A percentile compares a stretch with the other conserved stretches of the same genome.
These are phyloP conservation scores for Claviceps cyperi DNA, from an alignment of 2,329 filamentous ascomycete species.

Conservation along the genomic window DNA sequence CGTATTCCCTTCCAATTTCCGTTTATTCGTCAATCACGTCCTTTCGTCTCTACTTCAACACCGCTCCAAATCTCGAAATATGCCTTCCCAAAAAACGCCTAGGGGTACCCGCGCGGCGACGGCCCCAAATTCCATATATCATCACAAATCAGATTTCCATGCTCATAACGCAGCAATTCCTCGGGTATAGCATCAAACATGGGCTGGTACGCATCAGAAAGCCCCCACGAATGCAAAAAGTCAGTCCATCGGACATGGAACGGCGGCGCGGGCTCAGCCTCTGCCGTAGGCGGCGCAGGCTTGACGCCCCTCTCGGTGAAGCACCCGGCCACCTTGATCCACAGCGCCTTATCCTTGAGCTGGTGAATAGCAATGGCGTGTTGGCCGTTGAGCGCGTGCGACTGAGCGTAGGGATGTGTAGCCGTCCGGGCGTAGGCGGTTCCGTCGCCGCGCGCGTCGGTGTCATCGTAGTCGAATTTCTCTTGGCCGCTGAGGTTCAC, in stretches of 20 bases:
- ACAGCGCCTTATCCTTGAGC: slow-evolving; percentile 14
- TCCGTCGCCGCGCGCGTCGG: slow-evolving; percentile 14
- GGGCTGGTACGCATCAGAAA: slow-evolving; percentile 8
- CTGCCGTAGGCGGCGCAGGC: slow-evolving; percentile 5
- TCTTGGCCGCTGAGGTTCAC: slow-evolving; percentile 16
- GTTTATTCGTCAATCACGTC: too few species aligned
- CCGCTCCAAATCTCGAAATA: too few species aligned
- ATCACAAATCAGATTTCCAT: slow-evolving; percentile 13
- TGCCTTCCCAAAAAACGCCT: too few species aligned
- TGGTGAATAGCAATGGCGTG: slow-evolving; percentile 15
- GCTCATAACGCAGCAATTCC: slow-evolving; percentile 9
- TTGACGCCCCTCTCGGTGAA: slow-evolving; percentile 16
- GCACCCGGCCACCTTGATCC: slow-evolving; percentile 15
- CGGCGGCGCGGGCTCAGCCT: slow-evolving; percentile 3
- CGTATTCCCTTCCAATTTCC: too few species aligned
- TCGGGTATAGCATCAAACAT: slow-evolving; percentile 13
- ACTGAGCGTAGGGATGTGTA: slow-evolving; percentile 12
- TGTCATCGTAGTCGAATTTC: slow-evolving; percentile 18
- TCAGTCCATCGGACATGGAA: slow-evolving; percentile 12
- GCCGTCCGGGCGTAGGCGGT: slow-evolving; percentile 14
- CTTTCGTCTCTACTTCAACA: too few species aligned
- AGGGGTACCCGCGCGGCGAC: not conserved
- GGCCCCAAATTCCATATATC: slow-evolving; percentile 14
- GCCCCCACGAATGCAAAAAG: slow-evolving; percentile 11
- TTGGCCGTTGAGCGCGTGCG: slow-evolving; percentile 12